These are phyloP conservation scores for Mycena alexandri DNA, from an alignment of 768 basidiomycete species.

Conservation along the genomic window DNA sequence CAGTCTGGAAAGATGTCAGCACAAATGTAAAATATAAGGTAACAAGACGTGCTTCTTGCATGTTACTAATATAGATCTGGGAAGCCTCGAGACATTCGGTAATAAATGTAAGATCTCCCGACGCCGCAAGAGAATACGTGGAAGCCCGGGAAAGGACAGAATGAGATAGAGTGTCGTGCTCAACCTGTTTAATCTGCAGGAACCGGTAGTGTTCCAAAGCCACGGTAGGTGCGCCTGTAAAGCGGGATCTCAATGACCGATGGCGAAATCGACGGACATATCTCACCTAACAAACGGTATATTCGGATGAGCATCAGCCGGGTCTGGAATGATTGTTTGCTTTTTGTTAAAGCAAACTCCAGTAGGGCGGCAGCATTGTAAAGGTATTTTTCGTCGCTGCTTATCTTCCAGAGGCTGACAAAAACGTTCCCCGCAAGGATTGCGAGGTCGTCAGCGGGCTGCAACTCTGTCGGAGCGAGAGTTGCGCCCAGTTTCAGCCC, in stretches of 20 bases:
- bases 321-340: slow-evolving; percentile 84
- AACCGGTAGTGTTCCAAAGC: slow-evolving; percentile 84
- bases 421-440: slow-evolving; percentile 79
- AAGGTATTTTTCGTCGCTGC: slow-evolving; percentile 68
- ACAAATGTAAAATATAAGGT: slow-evolving; percentile 6
- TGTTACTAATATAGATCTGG: slow-evolving; percentile 84
- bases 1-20: slow-evolving; percentile 60
- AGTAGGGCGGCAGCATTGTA: slow-evolving; percentile 74
- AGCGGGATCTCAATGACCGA: slow-evolving; percentile 7
- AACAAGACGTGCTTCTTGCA: slow-evolving; percentile 72
- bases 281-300: slow-evolving; percentile 83
- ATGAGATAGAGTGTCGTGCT: slow-evolving; percentile 91
- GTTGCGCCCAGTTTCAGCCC: slow-evolving; percentile 75
- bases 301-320: slow-evolving; percentile 83
- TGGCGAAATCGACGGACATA: background rate
- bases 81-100: slow-evolving; percentile 84
- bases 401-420: slow-evolving; percentile 72
- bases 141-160: slow-evolving; percentile 81
- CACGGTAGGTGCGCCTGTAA: slow-evolving; percentile 75
- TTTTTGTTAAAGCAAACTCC: slow-evolving; percentile 78
- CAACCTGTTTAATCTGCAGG: slow-evolving; percentile 86
- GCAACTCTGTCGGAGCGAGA: slow-evolving; percentile 82
- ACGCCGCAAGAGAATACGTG: slow-evolving; percentile 82
- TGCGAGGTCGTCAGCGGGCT: slow-evolving; percentile 88
- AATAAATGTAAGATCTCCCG: slow-evolving; percentile 80